Evolutionary conservation across 306 rosid genomes (phyloP).

Genomic region (Quercus suber): DNA sequence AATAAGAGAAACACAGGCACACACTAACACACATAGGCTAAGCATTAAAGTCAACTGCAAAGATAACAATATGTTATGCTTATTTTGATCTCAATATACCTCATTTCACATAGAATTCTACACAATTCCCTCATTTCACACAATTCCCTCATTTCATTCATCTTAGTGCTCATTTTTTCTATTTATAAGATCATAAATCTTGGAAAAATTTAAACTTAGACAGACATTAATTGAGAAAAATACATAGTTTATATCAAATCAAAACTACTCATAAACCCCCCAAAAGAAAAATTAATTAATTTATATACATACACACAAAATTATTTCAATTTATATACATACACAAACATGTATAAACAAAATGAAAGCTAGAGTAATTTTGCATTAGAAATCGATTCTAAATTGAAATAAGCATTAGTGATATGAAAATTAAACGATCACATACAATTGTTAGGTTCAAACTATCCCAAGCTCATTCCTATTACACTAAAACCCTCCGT

Average conservation of each 20-base stretch:
- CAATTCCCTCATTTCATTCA: neutral
- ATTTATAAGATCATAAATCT: neutral
- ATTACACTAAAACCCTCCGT: neutral
- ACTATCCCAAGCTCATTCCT: neutral
- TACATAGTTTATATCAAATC: no score
- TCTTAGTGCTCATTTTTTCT: neutral
- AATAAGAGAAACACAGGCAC: neutral
- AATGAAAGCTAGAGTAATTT: neutral
- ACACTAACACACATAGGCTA: neutral
- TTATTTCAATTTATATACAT: no score
- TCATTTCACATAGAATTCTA: neutral
- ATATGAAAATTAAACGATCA: constrained; percentile 4
- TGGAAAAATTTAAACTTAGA: neutral
- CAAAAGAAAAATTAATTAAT: no score
- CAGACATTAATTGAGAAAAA: no score
- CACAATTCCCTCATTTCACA: neutral
- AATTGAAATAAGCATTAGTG: neutral
- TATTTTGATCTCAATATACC: neutral
- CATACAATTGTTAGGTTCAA: neutral
- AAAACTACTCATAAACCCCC: neutral
- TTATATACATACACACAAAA: no score
- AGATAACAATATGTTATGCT: neutral
- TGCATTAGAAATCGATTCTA: neutral
- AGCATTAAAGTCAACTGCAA: neutral
- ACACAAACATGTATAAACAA: no score